These are phyloP conservation scores for Endotrypanum monterogeii DNA, from an alignment of 208 protist genomes.

Conservation along the genomic window DNA sequence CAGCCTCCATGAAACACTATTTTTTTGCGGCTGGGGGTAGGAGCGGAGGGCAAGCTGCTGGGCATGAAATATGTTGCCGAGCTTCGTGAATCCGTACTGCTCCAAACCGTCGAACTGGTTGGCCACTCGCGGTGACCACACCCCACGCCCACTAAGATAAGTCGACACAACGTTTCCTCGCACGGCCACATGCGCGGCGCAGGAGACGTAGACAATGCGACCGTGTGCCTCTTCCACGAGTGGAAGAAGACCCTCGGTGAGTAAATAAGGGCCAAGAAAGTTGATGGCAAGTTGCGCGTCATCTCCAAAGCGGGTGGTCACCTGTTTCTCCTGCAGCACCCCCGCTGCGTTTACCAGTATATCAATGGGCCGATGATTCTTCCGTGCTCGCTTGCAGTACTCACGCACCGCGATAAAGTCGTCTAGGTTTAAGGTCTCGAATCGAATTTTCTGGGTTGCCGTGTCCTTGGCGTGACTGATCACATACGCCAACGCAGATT, in stretches of 20 bases:
- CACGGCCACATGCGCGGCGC: slow-evolving; percentile 68
- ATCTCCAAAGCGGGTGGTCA: slow-evolving; percentile 71
- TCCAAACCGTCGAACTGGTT: slow-evolving; percentile 75
- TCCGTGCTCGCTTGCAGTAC: slow-evolving; percentile 59
- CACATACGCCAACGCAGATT: slow-evolving; percentile 34
- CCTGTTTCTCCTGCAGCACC: slow-evolving; percentile 53
- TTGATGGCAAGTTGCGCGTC: slow-evolving; percentile 81
- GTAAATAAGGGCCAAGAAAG: slow-evolving; percentile 71
- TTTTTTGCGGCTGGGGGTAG: slow-evolving; percentile 36
- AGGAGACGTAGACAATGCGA: slow-evolving; percentile 78
- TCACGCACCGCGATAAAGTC: slow-evolving; percentile 82
- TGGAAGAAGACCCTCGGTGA: slow-evolving; percentile 80
- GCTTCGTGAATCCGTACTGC: slow-evolving; percentile 89
- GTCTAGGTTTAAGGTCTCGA: slow-evolving; percentile 62
- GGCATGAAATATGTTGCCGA: slow-evolving; percentile 83
- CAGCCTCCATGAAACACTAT: slow-evolving; percentile 12
- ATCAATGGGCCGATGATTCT: slow-evolving; percentile 41
- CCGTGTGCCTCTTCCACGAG: slow-evolving; percentile 62
- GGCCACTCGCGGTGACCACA: slow-evolving; percentile 64
- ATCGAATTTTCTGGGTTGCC: slow-evolving; percentile 32
- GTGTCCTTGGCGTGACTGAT: slow-evolving; percentile 9
- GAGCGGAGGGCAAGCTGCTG: slow-evolving; percentile 76
- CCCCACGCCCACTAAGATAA: slow-evolving; percentile 70
- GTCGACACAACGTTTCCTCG: slow-evolving; percentile 57
- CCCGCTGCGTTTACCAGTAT: slow-evolving; percentile 80